Evolutionary conservation across 768 basidiomycete species (phyloP).

Genomic region (Harrya chromipes): DNA sequence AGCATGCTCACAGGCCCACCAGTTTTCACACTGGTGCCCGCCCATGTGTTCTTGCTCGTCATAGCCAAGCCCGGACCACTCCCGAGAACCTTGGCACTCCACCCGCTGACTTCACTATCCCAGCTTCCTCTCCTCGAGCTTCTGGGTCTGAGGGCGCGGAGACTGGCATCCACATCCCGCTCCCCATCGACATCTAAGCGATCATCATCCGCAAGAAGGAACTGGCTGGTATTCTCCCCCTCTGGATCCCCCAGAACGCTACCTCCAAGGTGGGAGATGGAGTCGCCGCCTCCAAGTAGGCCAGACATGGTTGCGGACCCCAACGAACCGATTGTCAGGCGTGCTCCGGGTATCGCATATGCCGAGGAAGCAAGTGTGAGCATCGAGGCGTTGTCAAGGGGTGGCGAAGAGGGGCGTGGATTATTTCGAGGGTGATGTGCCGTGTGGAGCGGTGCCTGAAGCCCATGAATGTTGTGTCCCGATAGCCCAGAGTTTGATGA

Average conservation of each 20-base stretch:
- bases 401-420: constrained; percentile 88
- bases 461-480: constrained; percentile 26
- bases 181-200: constrained; percentile 46
- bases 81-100: constrained; percentile 70
- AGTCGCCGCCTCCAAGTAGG: constrained; percentile 50
- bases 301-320: constrained; percentile 50
- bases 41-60: constrained; percentile 59
- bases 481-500: constrained; percentile 32
- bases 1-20: constrained; percentile 52
- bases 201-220: constrained; percentile 64
- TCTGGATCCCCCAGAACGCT: constrained; percentile 51
- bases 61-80: constrained; percentile 43
- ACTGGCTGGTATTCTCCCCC: constrained; percentile 64
- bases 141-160: constrained; percentile 83
- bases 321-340: constrained; percentile 42
- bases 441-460: constrained; percentile 87
- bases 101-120: constrained; percentile 86
- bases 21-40: constrained; percentile 57
- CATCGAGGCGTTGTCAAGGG: constrained; percentile 87
- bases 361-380: constrained; percentile 93
- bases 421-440: constrained; percentile 95
- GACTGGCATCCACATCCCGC: constrained; percentile 81
- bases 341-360: constrained; percentile 67
- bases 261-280: constrained; percentile 69
- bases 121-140: constrained; percentile 87